These are phyloP conservation scores for Exophiala dermatitidis DNA, from an alignment of 2,329 filamentous ascomycete species.

Conservation along the genomic window DNA sequence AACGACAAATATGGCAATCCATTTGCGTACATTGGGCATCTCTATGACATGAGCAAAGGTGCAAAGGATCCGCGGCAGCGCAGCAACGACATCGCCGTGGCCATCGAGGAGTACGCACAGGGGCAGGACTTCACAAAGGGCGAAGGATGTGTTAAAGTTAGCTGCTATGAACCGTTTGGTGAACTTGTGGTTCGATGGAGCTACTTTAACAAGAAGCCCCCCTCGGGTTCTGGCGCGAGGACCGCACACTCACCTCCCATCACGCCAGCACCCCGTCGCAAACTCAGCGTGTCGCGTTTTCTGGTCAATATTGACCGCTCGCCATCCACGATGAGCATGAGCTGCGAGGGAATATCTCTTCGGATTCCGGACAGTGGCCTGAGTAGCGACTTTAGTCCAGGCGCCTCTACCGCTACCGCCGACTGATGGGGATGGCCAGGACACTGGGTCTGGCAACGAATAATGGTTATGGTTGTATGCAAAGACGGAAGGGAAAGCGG, in stretches of 20 bases:
- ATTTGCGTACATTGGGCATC: conserved; percentile 6
- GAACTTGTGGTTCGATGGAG: conserved; percentile 8
- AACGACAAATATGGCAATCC: conserved; percentile 3
- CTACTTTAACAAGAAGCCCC: background rate
- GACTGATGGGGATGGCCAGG: conserved; percentile 1
- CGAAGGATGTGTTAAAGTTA: conserved; percentile 5
- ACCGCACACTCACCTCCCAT: background rate
- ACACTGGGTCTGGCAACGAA: too few species aligned
- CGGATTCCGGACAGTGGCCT: background rate
- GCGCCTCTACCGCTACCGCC: conserved; percentile 3
- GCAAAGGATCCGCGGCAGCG: background rate
- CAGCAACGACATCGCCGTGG: background rate
- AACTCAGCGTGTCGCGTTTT: conserved; percentile 19
- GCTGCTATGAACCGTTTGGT: conserved; percentile 4
- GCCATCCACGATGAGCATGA: conserved; percentile 7
- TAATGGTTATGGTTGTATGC: background rate
- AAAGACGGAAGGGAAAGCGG: background rate
- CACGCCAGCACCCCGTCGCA: conserved; percentile 13
- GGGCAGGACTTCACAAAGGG: conserved; percentile 9
- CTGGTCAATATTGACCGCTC: conserved; percentile 18
- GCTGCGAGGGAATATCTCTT: conserved; percentile 4
- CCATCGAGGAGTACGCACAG: conserved; percentile 5
- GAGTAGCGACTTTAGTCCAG: conserved; percentile 8
- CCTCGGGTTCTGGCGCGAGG: background rate
- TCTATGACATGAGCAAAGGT: conserved; percentile 1